phyloP scores from a whole-genome alignment of 257 asterid species.

The Buddleja alternifolia region DNA sequence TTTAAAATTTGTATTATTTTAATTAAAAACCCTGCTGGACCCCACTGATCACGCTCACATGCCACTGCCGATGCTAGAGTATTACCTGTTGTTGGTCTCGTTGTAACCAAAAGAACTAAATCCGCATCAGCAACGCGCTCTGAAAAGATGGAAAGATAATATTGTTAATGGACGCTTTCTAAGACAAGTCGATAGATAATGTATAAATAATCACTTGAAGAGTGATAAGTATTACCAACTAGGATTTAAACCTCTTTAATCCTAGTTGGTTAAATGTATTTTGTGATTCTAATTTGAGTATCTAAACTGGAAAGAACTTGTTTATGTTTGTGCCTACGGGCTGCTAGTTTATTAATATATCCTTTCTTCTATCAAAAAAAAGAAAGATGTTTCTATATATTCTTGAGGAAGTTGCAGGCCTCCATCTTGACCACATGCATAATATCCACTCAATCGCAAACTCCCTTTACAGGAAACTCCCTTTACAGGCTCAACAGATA shows the following conservation, averaged over 20 bases:
- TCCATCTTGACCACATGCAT: conserved; percentile 90
- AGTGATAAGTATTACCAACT: too few relatives aligned
- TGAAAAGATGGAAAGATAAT: conserved; percentile 32
- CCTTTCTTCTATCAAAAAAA: conserved; percentile 19
- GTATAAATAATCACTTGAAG: background rate
- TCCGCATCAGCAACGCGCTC: conserved; percentile 79
- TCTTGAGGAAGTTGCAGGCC: conserved; percentile 80
- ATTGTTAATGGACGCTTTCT: background rate
- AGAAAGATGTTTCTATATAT: conserved; percentile 73
- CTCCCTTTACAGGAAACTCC: too few relatives aligned
- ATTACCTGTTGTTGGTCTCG: conserved; percentile 85
- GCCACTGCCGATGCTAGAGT: conserved; percentile 92
- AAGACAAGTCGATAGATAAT: background rate
- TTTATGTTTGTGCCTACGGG: too few relatives aligned
- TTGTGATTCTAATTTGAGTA: too few relatives aligned
- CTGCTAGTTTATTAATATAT: too few relatives aligned
- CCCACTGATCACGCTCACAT: conserved; percentile 94
- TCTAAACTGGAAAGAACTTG: too few relatives aligned
- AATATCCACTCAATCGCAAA: conserved; percentile 79
- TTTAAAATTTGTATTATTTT: too few relatives aligned
- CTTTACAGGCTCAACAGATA: conserved; percentile 74
- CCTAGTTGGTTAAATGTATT: too few relatives aligned
- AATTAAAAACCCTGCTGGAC: too few relatives aligned
- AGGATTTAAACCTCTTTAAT: too few relatives aligned
- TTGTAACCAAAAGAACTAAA: conserved; percentile 85